A percentile compares a stretch with the other conserved stretches of the same genome.
Evolutionary conservation across 192 early-diverging fungal species (phyloP).

Genomic region (Coemansia sp.): DNA sequence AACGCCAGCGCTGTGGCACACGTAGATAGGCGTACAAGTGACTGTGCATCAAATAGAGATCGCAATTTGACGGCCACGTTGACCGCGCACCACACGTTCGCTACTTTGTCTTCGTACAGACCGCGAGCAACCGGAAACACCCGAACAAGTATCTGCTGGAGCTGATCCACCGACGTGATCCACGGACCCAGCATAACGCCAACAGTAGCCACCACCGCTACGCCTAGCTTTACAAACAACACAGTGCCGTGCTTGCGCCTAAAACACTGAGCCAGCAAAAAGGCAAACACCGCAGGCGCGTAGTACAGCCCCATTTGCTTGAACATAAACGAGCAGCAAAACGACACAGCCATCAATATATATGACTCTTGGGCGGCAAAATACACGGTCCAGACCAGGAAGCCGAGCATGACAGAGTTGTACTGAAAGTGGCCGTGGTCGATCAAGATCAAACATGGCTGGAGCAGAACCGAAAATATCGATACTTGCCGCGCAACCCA

Average conservation of each 20-base stretch:
- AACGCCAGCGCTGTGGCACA: conserved; percentile 64
- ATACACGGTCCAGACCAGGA: conserved; percentile 72
- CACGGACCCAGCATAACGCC: conserved; percentile 67
- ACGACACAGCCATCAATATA: conserved; percentile 71
- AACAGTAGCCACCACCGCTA: conserved; percentile 71
- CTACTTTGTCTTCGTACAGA: conserved; percentile 98
- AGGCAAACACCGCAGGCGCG: conserved; percentile 87
- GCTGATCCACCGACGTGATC: conserved; percentile 56
- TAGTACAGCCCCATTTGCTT: conserved; percentile 99
- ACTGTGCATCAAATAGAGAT: conserved; percentile 57
- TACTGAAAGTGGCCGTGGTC: conserved; percentile 99
- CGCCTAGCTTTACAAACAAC: conserved; percentile 67
- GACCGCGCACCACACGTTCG: conserved; percentile 94
- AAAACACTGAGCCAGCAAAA: conserved; percentile 76
- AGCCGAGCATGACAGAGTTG: conserved; percentile 95
- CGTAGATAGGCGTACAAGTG: conserved; percentile 68
- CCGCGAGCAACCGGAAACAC: conserved; percentile 93
- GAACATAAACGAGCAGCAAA: conserved; percentile 81
- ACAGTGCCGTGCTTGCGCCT: conserved; percentile 10
- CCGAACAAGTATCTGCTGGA: conserved; percentile 74
- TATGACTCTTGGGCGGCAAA: conserved; percentile 62
- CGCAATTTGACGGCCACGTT: conserved; percentile 83
- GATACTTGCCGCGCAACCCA: conserved; percentile 41
- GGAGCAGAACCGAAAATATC: conserved; percentile 67
- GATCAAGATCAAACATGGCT: conserved; percentile 86